These are phyloP conservation scores for Lagenaria siceraria DNA, from an alignment of 306 rosid species.

Conservation along the genomic window DNA sequence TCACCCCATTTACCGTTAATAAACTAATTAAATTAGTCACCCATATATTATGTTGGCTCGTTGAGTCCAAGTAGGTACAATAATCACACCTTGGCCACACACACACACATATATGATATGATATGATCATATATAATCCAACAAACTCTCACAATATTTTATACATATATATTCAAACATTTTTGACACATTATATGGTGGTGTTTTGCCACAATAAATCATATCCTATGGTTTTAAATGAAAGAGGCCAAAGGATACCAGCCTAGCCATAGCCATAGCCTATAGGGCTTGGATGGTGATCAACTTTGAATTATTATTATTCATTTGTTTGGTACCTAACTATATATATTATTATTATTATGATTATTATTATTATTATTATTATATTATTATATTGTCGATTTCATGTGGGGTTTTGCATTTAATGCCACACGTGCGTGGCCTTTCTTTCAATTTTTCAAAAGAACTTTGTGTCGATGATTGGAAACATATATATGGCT, in stretches of 20 bases:
- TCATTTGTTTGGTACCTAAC: not conserved
- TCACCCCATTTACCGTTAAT: not conserved
- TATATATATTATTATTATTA: not conserved
- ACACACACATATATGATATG: not conserved
- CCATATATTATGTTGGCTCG: not conserved
- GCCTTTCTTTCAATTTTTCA: not conserved
- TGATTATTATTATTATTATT: not conserved
- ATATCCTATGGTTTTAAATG: slow-evolving; percentile 17
- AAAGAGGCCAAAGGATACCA: slow-evolving; percentile 20
- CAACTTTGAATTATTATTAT: not conserved
- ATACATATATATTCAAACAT: not conserved
- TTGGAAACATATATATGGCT: slow-evolving; percentile 5
- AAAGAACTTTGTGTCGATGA: not conserved
- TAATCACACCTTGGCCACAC: not conserved
- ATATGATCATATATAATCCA: not conserved
- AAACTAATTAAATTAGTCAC: not conserved
- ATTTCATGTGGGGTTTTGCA: slow-evolving; percentile 8
- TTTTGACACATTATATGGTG: not conserved
- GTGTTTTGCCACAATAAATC: slow-evolving; percentile 16
- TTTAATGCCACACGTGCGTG: slow-evolving; percentile 34
- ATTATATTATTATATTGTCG: not conserved
- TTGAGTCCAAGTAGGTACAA: not conserved
- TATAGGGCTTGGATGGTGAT: not conserved
- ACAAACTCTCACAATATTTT: not conserved
- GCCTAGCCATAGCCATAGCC: slow-evolving; percentile 16